Percentiles rank a stretch among this genome's conserved stretches.
phyloP scores from a whole-genome alignment of 768 basidiomycete genomes.

The Boletus rubescentipes region DNA sequence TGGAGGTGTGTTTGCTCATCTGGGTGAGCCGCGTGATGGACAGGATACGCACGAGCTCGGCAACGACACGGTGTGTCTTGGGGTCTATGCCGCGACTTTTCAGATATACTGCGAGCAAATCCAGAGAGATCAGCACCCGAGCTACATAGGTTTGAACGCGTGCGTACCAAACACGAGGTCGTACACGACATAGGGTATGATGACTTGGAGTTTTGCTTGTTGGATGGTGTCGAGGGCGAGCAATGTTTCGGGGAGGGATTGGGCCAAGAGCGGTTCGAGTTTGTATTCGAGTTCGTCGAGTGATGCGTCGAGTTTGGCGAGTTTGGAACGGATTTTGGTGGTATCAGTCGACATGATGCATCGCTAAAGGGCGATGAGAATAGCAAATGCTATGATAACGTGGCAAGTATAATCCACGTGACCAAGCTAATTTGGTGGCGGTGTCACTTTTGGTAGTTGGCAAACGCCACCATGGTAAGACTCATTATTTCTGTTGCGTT shows the following conservation, averaged over 20 bases:
- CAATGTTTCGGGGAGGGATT: slow-evolving; percentile 66
- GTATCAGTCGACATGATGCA: slow-evolving; percentile 37
- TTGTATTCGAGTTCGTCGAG: slow-evolving; percentile 68
- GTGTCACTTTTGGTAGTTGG: background rate
- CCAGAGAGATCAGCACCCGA: background rate
- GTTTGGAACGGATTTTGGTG: slow-evolving; percentile 36
- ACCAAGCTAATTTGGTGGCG: slow-evolving; percentile 9
- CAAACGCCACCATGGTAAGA: slow-evolving; percentile 21
- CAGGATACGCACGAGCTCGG: slow-evolving; percentile 44
- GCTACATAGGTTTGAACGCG: background rate
- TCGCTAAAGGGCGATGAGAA: background rate
- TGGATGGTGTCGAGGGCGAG: slow-evolving; percentile 68
- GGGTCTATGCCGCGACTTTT: slow-evolving; percentile 81
- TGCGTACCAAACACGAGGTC: slow-evolving; percentile 80
- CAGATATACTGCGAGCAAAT: slow-evolving; percentile 60
- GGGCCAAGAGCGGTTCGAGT: slow-evolving; percentile 65
- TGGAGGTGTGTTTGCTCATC: slow-evolving; percentile 23
- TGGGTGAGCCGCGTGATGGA: background rate
- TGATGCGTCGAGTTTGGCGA: slow-evolving; percentile 51
- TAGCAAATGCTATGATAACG: background rate
- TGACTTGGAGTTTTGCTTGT: slow-evolving; percentile 78
- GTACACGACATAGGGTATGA: slow-evolving; percentile 79
- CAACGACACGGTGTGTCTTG: slow-evolving; percentile 69
- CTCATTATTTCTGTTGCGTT: background rate
- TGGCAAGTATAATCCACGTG: slow-evolving; percentile 12